Conservation (phyloP, 106 monocot genomes). For the Dioscorea alata region DNA sequence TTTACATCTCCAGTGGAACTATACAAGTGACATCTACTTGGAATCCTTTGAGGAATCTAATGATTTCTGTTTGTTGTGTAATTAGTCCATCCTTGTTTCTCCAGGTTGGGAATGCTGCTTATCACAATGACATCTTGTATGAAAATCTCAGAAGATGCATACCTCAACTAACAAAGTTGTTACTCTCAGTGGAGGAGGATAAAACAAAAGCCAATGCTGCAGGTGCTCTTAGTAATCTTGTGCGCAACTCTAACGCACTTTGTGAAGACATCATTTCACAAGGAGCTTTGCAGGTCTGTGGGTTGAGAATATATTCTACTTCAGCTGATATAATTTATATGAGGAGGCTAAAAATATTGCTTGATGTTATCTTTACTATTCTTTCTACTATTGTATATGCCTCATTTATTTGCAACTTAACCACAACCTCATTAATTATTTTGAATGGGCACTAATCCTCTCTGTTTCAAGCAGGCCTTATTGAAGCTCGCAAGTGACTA, state of each 20-base stretch:
- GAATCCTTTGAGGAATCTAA: too few relatives aligned
- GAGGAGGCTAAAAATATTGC: too few relatives aligned
- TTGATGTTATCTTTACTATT: too few relatives aligned
- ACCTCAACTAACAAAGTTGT: slow-evolving; percentile 74
- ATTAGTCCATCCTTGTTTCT: slow-evolving; percentile 9
- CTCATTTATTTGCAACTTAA: too few relatives aligned
- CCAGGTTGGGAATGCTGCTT: slow-evolving; percentile 92
- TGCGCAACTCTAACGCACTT: slow-evolving; percentile 69
- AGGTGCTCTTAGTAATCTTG: slow-evolving; percentile 96
- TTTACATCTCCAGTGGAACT: too few relatives aligned
- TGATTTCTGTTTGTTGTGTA: too few relatives aligned
- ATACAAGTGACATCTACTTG: too few relatives aligned
- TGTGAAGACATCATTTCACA: slow-evolving; percentile 72
- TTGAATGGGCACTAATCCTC: neutral
- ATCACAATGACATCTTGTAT: slow-evolving; percentile 79
- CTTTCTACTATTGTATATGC: too few relatives aligned
- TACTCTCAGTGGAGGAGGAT: slow-evolving; percentile 74
- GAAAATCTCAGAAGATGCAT: slow-evolving; percentile 63
- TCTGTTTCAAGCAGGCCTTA: slow-evolving; percentile 47
- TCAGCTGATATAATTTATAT: neutral
- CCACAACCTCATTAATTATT: neutral
- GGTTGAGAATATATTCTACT: neutral
- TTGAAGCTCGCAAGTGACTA: slow-evolving; percentile 70
- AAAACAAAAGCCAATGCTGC: slow-evolving; percentile 97
- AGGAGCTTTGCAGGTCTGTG: slow-evolving; percentile 79